Base-by-base conservation (phyloP, 257 asterid species). In the Nicotiana noctiflora region DNA sequence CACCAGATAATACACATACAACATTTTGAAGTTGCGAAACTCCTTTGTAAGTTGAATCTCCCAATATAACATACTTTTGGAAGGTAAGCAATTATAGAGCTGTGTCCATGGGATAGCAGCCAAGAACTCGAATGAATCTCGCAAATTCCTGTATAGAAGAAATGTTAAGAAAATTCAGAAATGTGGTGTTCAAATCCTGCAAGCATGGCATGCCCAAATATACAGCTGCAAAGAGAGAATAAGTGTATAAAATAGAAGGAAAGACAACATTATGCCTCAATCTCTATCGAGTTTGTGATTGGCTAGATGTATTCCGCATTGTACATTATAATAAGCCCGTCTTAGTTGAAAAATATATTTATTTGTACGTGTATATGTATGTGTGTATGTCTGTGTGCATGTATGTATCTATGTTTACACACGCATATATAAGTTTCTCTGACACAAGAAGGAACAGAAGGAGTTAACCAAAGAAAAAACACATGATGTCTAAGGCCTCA, bases 121-220 rank as follows among this genome's bases (percentile, higher is more conserved):
- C 95, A 11, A 91, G 95, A 52, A 91, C 92, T 34, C 95, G 91
- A 74, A 91, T 81, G 77, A 88, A 89, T 84, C 82, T 86, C 1
- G 92, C 93, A 75, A 91, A 87, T 87, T 91, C 95, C 95, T 87
- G 88, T 29, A 46, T 46, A 46, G 14, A 23, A 72, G 40, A 72
- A 23, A 46, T 3, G 11, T 46, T 72, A 6, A 55, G 7, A 13
- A 72, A 19, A 46, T 23, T 72, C 14, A 23, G 60, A 72, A 13
- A 70, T 7, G 52, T 72, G 72, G 68, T 14, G 18, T 15, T 53
- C 19, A 77, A 8, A 56, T 13, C 21, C 37, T 70, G 77, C 59
- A 23, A 72, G 77, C 59, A 72, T 0, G 40, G 34, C 77, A 70
- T n/a, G 44, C 34, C 56, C 44, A n/a, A 40, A 46, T 14, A 46